A percentile compares a stretch with the other conserved stretches of the same genome.
phyloP scores from a whole-genome alignment of 371 early-diverging fungal genomes.

The Lichtheimia ornata region DNA sequence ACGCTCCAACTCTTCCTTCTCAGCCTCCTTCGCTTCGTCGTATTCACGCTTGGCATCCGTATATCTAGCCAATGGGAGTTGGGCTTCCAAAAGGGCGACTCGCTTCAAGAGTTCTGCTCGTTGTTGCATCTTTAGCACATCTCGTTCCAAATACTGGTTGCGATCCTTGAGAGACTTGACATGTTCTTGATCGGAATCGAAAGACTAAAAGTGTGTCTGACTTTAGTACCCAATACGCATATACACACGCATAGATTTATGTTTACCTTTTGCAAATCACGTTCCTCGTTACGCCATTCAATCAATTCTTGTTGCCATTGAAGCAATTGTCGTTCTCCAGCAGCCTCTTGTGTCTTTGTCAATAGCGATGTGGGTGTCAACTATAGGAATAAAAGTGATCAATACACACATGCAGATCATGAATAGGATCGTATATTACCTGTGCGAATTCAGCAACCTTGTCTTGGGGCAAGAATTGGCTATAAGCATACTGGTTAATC shows the following conservation, averaged over 20 bases:
- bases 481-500: constrained; percentile 19
- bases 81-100: constrained; percentile 43
- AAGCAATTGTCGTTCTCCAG: constrained; percentile 70
- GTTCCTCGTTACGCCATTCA: constrained; percentile 64
- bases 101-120: constrained; percentile 57
- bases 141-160: constrained; percentile 67
- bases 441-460: constrained; percentile 91
- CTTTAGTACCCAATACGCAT: background rate
- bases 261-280: constrained; percentile 46
- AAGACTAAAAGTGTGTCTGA: constrained; percentile 34
- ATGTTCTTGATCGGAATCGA: constrained; percentile 57
- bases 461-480: constrained; percentile 97
- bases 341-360: constrained; percentile 83
- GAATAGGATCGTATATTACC: constrained; percentile 25
- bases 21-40: constrained; percentile 50
- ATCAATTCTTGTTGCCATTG: constrained; percentile 71
- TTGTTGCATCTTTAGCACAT: constrained; percentile 74
- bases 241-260: background rate
- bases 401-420: background rate
- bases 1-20: constrained; percentile 35
- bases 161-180: constrained; percentile 57
- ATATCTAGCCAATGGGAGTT: constrained; percentile 66
- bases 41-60: constrained; percentile 58
- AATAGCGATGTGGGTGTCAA: constrained; percentile 78
- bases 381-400: constrained; percentile 28